Conservation (phyloP, 1,284 basidiomycete genomes). For the Moesziomyces globuligerus region DNA sequence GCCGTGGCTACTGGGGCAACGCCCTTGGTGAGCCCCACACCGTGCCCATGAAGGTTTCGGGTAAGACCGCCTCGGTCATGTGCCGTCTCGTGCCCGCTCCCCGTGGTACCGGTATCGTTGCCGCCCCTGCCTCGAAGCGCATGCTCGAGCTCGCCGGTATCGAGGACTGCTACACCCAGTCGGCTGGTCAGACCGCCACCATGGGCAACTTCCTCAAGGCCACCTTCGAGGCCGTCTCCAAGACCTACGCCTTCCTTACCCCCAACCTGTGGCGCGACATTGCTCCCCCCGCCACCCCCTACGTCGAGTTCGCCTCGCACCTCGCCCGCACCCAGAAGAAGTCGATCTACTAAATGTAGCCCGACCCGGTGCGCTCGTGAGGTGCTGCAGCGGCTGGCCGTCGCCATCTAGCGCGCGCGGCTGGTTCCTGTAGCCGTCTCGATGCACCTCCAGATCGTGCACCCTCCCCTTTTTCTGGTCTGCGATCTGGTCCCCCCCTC, state of each 20-base stretch:
- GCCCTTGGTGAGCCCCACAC: constrained; percentile 91
- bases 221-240: constrained; percentile 94
- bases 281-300: constrained; percentile 75
- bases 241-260: constrained; percentile 96
- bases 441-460: background rate
- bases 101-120: constrained; percentile 98
- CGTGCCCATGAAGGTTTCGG: constrained; percentile 96
- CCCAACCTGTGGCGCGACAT: constrained; percentile 96
- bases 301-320: constrained; percentile 66
- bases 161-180: constrained; percentile 91
- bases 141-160: constrained; percentile 97
- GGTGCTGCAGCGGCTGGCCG: too few relatives aligned
- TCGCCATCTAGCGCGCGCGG: too few relatives aligned
- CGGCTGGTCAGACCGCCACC: constrained; percentile 96
- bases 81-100: constrained; percentile 97
- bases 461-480: constrained; percentile 4
- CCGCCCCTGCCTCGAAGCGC: constrained; percentile 96
- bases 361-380: background rate
- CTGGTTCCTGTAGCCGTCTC: constrained; percentile 3
- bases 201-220: constrained; percentile 99
- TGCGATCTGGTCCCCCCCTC: constrained; percentile 11
- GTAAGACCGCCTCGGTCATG: constrained; percentile 99
- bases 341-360: constrained; percentile 48
- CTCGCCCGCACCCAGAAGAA: constrained; percentile 64
- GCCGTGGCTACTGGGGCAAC: constrained; percentile 97